Evolutionary conservation across 2,329 filamentous ascomycete genomes (phyloP).

Genomic region (Fonsecaea multimorphosa): DNA sequence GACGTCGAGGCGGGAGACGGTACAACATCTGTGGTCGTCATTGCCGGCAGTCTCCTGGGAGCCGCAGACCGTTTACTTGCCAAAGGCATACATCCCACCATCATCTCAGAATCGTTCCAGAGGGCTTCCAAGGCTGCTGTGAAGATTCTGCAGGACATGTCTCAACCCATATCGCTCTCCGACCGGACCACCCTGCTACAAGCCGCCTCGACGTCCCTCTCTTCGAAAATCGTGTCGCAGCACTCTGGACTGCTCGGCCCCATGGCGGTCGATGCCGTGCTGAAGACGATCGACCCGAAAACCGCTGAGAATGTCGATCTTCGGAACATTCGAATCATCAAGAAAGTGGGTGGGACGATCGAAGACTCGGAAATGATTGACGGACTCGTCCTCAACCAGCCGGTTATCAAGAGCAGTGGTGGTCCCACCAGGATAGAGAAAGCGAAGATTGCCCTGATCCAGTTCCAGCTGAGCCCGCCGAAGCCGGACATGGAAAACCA

Average conservation of each 20-base stretch:
- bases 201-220: constrained; percentile 94
- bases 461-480: constrained; percentile 97
- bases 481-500: constrained; percentile 99
- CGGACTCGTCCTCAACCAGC: constrained; percentile 88
- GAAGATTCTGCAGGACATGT: constrained; percentile 91
- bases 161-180: constrained; percentile 84
- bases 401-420: constrained; percentile 89
- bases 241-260: constrained; percentile 94
- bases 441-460: constrained; percentile 93
- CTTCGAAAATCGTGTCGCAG: constrained; percentile 98
- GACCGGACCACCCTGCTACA: constrained; percentile 91
- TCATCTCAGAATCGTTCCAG: constrained; percentile 98
- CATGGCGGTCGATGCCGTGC: constrained; percentile 96
- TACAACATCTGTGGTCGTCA: constrained; percentile 97
- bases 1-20: constrained; percentile 98
- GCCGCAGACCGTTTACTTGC: constrained; percentile 87
- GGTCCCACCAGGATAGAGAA: constrained; percentile 95
- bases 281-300: constrained; percentile 94
- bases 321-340: constrained; percentile 94
- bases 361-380: constrained; percentile 98
- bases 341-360: constrained; percentile 97
- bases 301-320: constrained; percentile 96
- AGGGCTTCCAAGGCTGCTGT: constrained; percentile 89
- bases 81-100: constrained; percentile 96
- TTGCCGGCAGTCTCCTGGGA: constrained; percentile 91